A percentile compares a stretch with the other conserved stretches of the same genome.
These are phyloP conservation scores for Pichia sp. DNA, from an alignment of 1,139 yeast species.

Conservation along the genomic window DNA sequence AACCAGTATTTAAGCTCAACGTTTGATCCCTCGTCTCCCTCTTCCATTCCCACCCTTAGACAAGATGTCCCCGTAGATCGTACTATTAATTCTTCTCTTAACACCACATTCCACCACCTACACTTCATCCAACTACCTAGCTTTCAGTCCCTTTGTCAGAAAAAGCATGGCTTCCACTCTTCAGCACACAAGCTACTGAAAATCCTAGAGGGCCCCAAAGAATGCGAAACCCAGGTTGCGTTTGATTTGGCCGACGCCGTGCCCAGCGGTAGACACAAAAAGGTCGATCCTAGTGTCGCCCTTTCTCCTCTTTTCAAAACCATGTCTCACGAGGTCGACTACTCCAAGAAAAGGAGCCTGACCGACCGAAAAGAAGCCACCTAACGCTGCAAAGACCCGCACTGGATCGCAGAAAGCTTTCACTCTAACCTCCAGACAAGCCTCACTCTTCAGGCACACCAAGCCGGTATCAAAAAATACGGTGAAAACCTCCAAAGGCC, in stretches of 20 bases:
- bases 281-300: neutral
- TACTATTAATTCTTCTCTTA: too few relatives aligned
- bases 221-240: neutral
- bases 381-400: conserved; percentile 5
- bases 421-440: conserved; percentile 2
- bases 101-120: too few relatives aligned
- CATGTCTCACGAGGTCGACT: conserved; percentile 1
- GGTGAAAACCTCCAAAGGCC: conserved; percentile 7
- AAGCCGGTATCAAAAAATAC: neutral
- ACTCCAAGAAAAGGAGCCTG: neutral
- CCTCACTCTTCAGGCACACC: neutral
- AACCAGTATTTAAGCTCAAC: neutral
- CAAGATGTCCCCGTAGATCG: too few relatives aligned
- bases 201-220: neutral
- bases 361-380: conserved; percentile 3
- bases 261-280: neutral
- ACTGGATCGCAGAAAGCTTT: conserved; percentile 6
- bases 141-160: neutral
- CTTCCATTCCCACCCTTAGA: neutral
- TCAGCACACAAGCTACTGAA: neutral
- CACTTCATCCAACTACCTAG: too few relatives aligned
- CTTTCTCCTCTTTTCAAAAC: conserved; percentile 5
- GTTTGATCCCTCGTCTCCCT: neutral
- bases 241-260: neutral
- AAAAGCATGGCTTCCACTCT: neutral